Evolutionary conservation across 768 basidiomycete genomes (phyloP).

Genomic region (Trametopsis cervina): DNA sequence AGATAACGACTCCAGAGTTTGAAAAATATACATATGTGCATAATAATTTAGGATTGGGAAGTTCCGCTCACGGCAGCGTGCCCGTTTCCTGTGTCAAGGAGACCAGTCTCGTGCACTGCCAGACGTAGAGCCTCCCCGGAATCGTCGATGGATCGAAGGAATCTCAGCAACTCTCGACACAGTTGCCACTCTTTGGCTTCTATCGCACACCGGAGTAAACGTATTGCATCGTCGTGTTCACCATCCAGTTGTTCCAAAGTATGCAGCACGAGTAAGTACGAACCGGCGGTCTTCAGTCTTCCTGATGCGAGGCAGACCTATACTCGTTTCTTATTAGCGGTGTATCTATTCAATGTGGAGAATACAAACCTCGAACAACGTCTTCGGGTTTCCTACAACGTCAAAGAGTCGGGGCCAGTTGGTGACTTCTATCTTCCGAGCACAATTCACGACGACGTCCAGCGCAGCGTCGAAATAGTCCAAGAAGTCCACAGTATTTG

Average conservation of each 20-base stretch:
- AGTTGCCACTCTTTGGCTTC: conserved; percentile 82
- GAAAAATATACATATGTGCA: no score
- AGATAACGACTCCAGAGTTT: no score
- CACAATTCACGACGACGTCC: conserved; percentile 93
- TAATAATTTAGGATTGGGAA: background rate
- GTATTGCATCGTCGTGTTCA: conserved; percentile 69
- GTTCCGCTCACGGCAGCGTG: background rate
- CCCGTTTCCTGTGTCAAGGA: conserved; percentile 19
- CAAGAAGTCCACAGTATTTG: conserved; percentile 77
- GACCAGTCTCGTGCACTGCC: conserved; percentile 49
- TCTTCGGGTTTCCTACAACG: conserved; percentile 84
- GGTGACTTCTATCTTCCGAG: conserved; percentile 92
- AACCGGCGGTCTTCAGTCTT: conserved; percentile 81
- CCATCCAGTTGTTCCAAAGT: conserved; percentile 88
- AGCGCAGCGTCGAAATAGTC: conserved; percentile 90
- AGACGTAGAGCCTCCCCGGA: conserved; percentile 62
- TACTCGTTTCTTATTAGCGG: background rate
- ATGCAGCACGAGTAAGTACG: conserved; percentile 90
- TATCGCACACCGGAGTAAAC: conserved; percentile 71
- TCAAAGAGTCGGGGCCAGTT: conserved; percentile 86
- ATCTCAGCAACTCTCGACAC: conserved; percentile 86
- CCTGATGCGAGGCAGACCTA: conserved; percentile 70
- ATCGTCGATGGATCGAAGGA: conserved; percentile 89
- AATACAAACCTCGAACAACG: conserved; percentile 79
- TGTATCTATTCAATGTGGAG: no score